These are phyloP conservation scores for Ogataea wickerhamii DNA, from an alignment of 805 yeast genomes.

Conservation along the genomic window DNA sequence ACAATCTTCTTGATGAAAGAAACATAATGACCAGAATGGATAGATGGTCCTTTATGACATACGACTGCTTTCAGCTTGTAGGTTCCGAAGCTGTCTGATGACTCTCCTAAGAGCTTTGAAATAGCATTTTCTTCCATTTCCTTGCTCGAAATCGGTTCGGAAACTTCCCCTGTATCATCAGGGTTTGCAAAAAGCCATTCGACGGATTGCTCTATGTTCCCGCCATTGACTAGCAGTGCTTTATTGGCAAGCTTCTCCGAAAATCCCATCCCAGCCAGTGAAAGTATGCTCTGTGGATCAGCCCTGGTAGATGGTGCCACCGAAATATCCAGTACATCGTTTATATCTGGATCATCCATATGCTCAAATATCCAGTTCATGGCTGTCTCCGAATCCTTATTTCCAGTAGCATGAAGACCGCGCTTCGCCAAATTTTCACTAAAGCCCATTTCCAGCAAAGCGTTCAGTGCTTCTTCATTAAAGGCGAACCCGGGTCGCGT, in stretches of 20 bases:
- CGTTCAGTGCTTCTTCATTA: conserved; percentile 49
- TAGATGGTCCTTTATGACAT: conserved; percentile 86
- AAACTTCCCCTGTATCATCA: conserved; percentile 65
- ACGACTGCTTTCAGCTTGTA: conserved; percentile 62
- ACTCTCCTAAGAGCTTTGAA: conserved; percentile 8
- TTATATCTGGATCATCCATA: conserved; percentile 80
- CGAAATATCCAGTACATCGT: conserved; percentile 48
- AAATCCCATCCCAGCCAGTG: conserved; percentile 77
- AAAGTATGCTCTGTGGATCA: conserved; percentile 40
- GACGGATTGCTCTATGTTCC: conserved; percentile 71
- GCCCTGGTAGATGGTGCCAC: conserved; percentile 17
- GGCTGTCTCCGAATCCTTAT: conserved; percentile 61
- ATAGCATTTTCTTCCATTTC: conserved; percentile 9
- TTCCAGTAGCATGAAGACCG: conserved; percentile 74
- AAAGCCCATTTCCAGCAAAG: conserved; percentile 84
- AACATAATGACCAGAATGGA: conserved; percentile 92
- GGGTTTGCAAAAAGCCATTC: conserved; percentile 90
- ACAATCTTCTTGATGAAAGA: conserved; percentile 55
- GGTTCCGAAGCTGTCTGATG: conserved; percentile 1
- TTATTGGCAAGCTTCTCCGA: conserved; percentile 58
- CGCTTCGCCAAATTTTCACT: conserved; percentile 58
- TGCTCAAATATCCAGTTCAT: conserved; percentile 89
- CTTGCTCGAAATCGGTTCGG: conserved; percentile 12
- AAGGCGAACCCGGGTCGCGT: conserved; percentile 42
- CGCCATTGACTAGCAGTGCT: conserved; percentile 58